These are phyloP conservation scores for Wallemia mellicola DNA, from an alignment of 1,284 basidiomycete species.

Conservation along the genomic window DNA sequence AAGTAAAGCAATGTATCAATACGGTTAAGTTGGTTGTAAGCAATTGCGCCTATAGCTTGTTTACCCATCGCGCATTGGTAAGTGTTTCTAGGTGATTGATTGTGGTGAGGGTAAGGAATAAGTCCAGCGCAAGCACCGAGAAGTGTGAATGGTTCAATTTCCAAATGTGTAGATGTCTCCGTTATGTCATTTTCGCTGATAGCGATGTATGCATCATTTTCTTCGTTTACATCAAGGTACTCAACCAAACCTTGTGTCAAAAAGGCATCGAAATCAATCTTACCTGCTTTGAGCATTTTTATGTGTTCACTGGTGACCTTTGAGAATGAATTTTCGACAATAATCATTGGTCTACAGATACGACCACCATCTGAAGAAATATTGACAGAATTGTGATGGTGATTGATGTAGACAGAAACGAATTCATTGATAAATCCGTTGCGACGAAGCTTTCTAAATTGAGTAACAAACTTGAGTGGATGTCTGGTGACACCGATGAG, in stretches of 20 bases:
- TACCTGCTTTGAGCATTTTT: slow-evolving; percentile 48
- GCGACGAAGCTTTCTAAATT: slow-evolving; percentile 73
- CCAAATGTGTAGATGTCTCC: slow-evolving; percentile 62
- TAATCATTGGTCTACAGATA: slow-evolving; percentile 93
- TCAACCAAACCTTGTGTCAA: slow-evolving; percentile 84
- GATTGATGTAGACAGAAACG: slow-evolving; percentile 85
- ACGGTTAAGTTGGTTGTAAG: slow-evolving; percentile 86
- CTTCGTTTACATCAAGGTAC: slow-evolving; percentile 97
- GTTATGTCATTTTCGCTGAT: slow-evolving; percentile 74
- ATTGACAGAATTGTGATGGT: slow-evolving; percentile 79
- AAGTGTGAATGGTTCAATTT: slow-evolving; percentile 95
- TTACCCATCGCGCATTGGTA: slow-evolving; percentile 99
- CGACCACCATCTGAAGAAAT: slow-evolving; percentile 93
- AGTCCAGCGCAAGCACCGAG: slow-evolving; percentile 91
- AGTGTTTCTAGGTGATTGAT: slow-evolving; percentile 94
- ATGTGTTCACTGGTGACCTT: slow-evolving; percentile 60
- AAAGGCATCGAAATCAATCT: slow-evolving; percentile 77
- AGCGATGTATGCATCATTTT: slow-evolving; percentile 92
- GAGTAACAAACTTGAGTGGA: slow-evolving; percentile 55
- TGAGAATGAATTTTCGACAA: slow-evolving; percentile 57
- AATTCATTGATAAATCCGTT: slow-evolving; percentile 85
- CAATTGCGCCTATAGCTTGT: slow-evolving; percentile 98
- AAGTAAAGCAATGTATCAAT: slow-evolving; percentile 98
- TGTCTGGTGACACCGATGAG: slow-evolving; percentile 77
- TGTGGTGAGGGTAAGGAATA: slow-evolving; percentile 97